phyloP scores from a whole-genome alignment of 2,329 filamentous ascomycete species.

The Fusarium incarnatum region DNA sequence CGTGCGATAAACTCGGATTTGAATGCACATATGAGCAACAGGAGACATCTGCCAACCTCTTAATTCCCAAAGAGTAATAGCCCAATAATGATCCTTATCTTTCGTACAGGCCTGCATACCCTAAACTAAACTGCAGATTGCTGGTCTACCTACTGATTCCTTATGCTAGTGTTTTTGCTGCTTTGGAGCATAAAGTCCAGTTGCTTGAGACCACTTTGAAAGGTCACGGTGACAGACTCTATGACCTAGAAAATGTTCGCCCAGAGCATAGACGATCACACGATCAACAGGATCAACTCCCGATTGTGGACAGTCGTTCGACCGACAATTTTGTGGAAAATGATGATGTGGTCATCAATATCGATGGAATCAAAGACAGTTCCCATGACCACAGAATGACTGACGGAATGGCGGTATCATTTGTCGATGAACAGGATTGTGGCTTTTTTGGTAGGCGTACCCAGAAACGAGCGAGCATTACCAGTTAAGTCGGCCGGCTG shows the following conservation, averaged over 20 bases:
- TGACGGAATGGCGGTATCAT: constrained; percentile 5
- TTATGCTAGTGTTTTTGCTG: neutral
- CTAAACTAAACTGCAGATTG: neutral
- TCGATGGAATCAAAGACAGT: neutral
- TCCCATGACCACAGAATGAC: neutral
- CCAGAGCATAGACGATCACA: neutral
- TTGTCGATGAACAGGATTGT: constrained; percentile 17
- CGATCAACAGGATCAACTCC: neutral
- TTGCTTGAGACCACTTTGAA: neutral
- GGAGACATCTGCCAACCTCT: constrained; percentile 1
- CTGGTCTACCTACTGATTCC: neutral
- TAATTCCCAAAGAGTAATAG: constrained; percentile 12
- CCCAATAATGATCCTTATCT: neutral
- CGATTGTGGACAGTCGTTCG: neutral
- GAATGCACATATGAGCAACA: constrained; percentile 15
- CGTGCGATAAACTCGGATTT: constrained; percentile 10
- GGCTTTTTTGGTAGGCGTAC: constrained; percentile 3
- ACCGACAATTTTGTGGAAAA: neutral
- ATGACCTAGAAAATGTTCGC: neutral
- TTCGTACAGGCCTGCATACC: neutral
- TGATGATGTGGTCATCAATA: neutral
- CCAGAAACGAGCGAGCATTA: neutral
- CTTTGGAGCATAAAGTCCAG: constrained; percentile 1
- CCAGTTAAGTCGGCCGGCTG: neutral
- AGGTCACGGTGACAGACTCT: neutral